phyloP scores from a whole-genome alignment of 1,284 basidiomycete species.

The Flammula alnicola region DNA sequence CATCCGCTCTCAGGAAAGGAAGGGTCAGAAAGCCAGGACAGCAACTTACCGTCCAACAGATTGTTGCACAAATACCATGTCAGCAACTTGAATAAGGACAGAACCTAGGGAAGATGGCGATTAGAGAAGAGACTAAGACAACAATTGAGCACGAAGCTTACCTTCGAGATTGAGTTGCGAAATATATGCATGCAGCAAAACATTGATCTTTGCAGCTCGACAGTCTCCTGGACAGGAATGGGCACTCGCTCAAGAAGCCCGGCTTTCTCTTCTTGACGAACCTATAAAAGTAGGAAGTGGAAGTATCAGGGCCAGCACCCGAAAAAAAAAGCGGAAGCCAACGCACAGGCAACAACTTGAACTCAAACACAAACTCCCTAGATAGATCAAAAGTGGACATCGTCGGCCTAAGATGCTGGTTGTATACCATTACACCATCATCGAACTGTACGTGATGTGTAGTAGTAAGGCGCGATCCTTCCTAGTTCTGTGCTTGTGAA shows the following conservation, averaged over 20 bases:
- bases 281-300: constrained; percentile 36
- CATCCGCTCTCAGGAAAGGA: constrained; percentile 69
- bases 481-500: constrained; percentile 94
- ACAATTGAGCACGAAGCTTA: constrained; percentile 20
- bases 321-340: constrained; percentile 1
- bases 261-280: constrained; percentile 82
- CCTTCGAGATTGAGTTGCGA: constrained; percentile 94
- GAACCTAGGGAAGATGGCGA: constrained; percentile 57
- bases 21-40: neutral
- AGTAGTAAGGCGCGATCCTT: constrained; percentile 95
- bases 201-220: constrained; percentile 99
- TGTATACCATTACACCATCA: constrained; percentile 98
- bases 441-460: constrained; percentile 95
- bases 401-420: constrained; percentile 89
- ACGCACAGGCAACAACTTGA: constrained; percentile 89
- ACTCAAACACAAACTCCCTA: constrained; percentile 96
- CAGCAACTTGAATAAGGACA: constrained; percentile 94
- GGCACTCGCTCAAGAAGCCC: constrained; percentile 95
- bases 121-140: neutral
- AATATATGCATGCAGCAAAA: constrained; percentile 94
- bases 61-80: constrained; percentile 97
- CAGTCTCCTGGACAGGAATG: constrained; percentile 96
- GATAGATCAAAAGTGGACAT: constrained; percentile 93
- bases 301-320: too few relatives aligned
- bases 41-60: constrained; percentile 78